Evolutionary conservation across 192 early-diverging fungal genomes (phyloP), one percentile per base, ranked within the genome.

Genomic region (Dispira simplex): DNA sequence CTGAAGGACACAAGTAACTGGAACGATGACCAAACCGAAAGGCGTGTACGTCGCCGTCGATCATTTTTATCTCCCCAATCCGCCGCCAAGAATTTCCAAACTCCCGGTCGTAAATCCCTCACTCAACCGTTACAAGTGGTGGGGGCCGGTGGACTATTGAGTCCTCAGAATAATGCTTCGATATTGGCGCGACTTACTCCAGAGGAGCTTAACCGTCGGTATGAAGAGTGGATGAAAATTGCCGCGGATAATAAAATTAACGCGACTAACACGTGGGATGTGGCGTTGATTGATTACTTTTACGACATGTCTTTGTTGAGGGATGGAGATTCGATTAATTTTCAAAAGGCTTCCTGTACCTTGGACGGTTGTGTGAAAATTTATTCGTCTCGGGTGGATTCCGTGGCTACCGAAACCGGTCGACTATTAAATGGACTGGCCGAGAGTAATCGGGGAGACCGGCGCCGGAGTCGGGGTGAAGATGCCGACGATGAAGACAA

Each of bases 221-320:
- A 86, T 70, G 93, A 98, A 62, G 91, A 98, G 74, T 96, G 92
- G 91, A 87, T 98, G 79, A 95, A 96, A 73, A 89, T 98, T 74
- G 92, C 89, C 11, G 93, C 93, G 0, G 93, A 98, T 70, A 96
- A 93, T 88, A 96, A 96, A 86, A 94, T 98, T 69, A 98, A 91
- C 68, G 82, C 83, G 1, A 78, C 79, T 68, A 98, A 98, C 74
- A 91, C 85, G 46, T 98, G 93, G 93, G 91, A 94, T 66, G 83
- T 98, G 68, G 92, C 90, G 13, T 76, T 98, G n/a, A 97, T 98
- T 67, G 93, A 98, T 73, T 97, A 93, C 69, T 98, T 98, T 68
- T 83, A 90, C 69, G 92, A 98, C 70, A 88, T 98, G 91, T 87
- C 83, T 4, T 75, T 98, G 25, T 71, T 98, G 59, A 80, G 85